Evolutionary conservation across 164 flowering plant genomes (phyloP), one percentile per base, ranked within the genome.

Genomic region (Annona cherimola): DNA sequence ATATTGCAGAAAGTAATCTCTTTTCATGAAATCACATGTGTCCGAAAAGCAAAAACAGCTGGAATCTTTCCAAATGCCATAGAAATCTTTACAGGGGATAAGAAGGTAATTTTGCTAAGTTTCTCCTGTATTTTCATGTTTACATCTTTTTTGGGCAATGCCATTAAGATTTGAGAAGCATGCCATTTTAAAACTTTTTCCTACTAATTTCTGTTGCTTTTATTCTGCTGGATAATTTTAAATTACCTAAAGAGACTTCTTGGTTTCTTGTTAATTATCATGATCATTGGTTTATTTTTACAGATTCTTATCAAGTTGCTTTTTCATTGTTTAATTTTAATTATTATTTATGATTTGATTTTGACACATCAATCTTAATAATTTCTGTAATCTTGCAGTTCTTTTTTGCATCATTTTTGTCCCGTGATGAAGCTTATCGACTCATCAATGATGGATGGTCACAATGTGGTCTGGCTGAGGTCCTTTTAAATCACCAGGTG

Each of bases 61-160:
- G 97, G 88, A 61, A 85, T 94, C 39, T 94, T 94, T 63, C 98
- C 95, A 5, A 94, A 88, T 84, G 98, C 98, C 42, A 90, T 94
- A 76, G 98, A 94, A 82, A 86, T 94, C 77, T 68, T 84, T 16
- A 86, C 90, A 61, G 92, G 83, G 44, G 88, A 61, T 20, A 92
- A 79, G 75, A 94, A 87, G 95, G 98, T 92, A 81, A 77, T 3
- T 71, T 1, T 5, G 57, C n/a, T n/a, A 8, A 6, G 43, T 44
- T 66, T 66, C 1, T 4, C 5, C 19, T 66, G 16, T 46, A 43
- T 68, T 12, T 42, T 62, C 72, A 63, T 19, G 19, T 62, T 57
- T 39, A 3, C 20, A 16, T 1, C 39, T 4, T 1, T 35, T 7
- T 57, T 4, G 3, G 16, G 14, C 61, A 11, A 57, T 9, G 9